A percentile compares a stretch with the other conserved stretches of the same genome.
Conservation (phyloP, 148 eudicot genomes). For the Chenopodium berlandieri region DNA sequence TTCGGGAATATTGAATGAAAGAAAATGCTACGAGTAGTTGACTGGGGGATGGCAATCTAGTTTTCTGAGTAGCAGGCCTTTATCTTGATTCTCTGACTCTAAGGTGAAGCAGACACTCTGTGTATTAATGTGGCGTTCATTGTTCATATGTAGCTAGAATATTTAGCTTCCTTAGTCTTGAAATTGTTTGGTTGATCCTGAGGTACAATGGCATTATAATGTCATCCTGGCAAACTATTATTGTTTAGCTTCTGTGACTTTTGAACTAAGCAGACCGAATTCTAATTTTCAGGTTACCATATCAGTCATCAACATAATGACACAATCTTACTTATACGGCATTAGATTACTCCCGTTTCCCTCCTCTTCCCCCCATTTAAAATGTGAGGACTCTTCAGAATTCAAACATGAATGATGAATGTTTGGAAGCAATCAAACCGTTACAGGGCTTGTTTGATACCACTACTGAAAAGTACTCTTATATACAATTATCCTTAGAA, state of each 20-base stretch:
- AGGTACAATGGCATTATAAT: not conserved
- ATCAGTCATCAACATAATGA: not conserved
- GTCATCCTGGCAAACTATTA: not conserved
- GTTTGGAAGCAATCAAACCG: too few species aligned
- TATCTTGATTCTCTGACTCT: constrained; percentile 1
- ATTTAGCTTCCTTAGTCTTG: not conserved
- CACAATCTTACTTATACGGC: not conserved
- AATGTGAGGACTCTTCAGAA: too few species aligned
- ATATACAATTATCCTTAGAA: not conserved
- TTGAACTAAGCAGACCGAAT: not conserved
- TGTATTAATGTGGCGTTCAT: not conserved
- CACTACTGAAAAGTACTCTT: not conserved
- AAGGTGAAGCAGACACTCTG: constrained; percentile 7
- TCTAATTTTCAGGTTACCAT: not conserved
- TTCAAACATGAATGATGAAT: too few species aligned
- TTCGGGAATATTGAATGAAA: not conserved
- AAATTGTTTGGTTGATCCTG: not conserved
- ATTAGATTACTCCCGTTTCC: too few species aligned
- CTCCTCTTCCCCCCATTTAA: too few species aligned
- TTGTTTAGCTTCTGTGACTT: not conserved
- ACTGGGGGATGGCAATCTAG: not conserved
- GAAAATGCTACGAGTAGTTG: too few species aligned
- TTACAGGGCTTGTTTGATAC: not conserved
- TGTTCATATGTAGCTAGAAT: constrained; percentile 4
- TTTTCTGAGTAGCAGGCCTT: not conserved